Base-by-base conservation (phyloP, 495 filamentous ascomycete species). In the Immersiella caudata region DNA sequence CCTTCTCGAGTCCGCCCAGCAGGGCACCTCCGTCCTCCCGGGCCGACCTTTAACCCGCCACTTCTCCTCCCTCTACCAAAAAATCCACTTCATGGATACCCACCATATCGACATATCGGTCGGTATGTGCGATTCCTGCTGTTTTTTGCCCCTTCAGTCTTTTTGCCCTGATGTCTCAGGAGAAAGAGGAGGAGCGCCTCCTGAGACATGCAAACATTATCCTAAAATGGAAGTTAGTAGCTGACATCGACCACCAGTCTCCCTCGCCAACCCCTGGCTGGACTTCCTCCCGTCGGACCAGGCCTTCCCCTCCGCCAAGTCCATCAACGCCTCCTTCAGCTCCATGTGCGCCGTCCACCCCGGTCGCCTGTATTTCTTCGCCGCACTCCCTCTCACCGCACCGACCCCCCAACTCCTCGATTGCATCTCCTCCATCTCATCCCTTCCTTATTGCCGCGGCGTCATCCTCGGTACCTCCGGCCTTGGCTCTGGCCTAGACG, bases 181-280 rank as follows among this genome's bases (percentile, higher is more conserved):
- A n/a, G n/a, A n/a, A n/a, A n/a, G n/a, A n/a, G n/a, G n/a, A n/a
- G n/a, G n/a, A n/a, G n/a, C n/a, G n/a, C n/a, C n/a, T n/a, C n/a
- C n/a, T n/a, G n/a, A n/a, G n/a, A n/a, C n/a, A n/a, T n/a, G n/a
- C n/a, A n/a, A n/a, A n/a, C n/a, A n/a, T n/a, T n/a, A n/a, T n/a
- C n/a, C n/a, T n/a, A n/a, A n/a, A n/a, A n/a, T n/a, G n/a, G n/a
- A n/a, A n/a, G n/a, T n/a, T n/a, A n/a, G n/a, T n/a, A n/a, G n/a
- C n/a, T n/a, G n/a, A n/a, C n/a, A n/a, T n/a, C n/a, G n/a, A n/a
- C n/a, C n/a, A n/a, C n/a, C n/a, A n/a, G 87, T 98, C 74, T 94
- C 91, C 0, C 89, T 97, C 52, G 94, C 94, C 24, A 98, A 98
- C 75, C 94, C 94, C 0, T 98, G 94, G 94, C 86, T 98, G 0